Evolutionary conservation across 164 flowering plant species (phyloP), one percentile per base, ranked within the genome.

Genomic region (Tetracentron sinense): DNA sequence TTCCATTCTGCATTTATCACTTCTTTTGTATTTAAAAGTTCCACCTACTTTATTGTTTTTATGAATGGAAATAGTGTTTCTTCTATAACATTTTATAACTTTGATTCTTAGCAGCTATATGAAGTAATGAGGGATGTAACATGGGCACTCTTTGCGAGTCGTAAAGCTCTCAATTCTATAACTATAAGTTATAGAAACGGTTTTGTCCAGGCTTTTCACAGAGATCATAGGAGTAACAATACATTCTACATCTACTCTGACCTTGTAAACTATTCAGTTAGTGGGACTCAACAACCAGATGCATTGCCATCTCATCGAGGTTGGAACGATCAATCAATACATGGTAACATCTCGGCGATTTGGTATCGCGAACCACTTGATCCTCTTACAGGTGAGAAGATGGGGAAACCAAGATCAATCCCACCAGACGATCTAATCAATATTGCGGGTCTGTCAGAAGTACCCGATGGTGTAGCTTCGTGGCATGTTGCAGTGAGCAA

Each of bases 401-500:
- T 65, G 19, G 97, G 97, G 66, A 79, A 79, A 27, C 62, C 80
- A 27, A 81, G 63, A 54, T 77, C 63, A 58, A 78, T 94, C 61
- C 96, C 81, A 29, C 95, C 93, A 2, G 99, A 94, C 67, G 97
- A 91, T 72, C 77, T 86, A 12, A 93, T 93, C 31, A 85, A 83
- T 49, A 90, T 93, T 42, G 94, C 97, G 12, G 92, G 92, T 14
- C 73, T 82, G 35, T 87, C 92, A 46, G 89, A 85, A 74, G 85
- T 89, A 28, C 92, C 90, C 16, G 96, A 94, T 76, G 97, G 97
- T 20, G 83, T 79, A 10, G 93, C 98, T 51, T 81, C 97, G 28
- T 90, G 98, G 98, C 96, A 94, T 59, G 92, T 94, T 2, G 79
- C 89, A 22, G 97, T 94, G 22, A 91, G 98, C 86, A 94, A 91